Conservation (phyloP, 1,284 basidiomycete genomes). For the Ganoderma leucocontextum region DNA sequence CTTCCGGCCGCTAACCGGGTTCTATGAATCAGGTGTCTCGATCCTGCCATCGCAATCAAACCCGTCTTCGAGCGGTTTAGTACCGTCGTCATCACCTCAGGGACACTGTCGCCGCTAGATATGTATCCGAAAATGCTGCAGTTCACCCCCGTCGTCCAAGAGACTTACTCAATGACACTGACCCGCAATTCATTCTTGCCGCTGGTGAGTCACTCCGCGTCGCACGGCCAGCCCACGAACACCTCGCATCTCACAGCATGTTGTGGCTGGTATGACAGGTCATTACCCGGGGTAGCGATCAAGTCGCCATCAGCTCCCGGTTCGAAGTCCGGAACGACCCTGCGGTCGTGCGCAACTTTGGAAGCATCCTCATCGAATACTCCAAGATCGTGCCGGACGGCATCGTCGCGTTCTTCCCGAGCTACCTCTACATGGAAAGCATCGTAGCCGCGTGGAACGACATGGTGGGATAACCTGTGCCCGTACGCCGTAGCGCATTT, state of each 20-base stretch:
- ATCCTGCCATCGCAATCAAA: slow-evolving; percentile 97
- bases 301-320: slow-evolving; percentile 98
- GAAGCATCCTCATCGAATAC: slow-evolving; percentile 97
- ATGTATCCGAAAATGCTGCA: slow-evolving; percentile 99
- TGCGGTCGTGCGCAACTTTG: slow-evolving; percentile 98
- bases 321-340: slow-evolving; percentile 99
- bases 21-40: slow-evolving; percentile 77
- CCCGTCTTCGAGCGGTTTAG: slow-evolving; percentile 99
- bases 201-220: slow-evolving; percentile 65
- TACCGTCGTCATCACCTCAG: slow-evolving; percentile 98
- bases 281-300: slow-evolving; percentile 97
- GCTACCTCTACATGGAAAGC: slow-evolving; percentile 99
- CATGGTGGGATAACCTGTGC: slow-evolving; percentile 73
- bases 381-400: slow-evolving; percentile 98
- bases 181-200: slow-evolving; percentile 97
- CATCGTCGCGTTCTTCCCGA: slow-evolving; percentile 99
- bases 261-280: slow-evolving; percentile 60
- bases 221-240: background rate
- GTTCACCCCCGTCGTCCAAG: slow-evolving; percentile 97
- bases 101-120: slow-evolving; percentile 97
- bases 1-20: slow-evolving; percentile 6
- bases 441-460: slow-evolving; percentile 99
- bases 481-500: slow-evolving; percentile 10
- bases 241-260: background rate
- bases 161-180: slow-evolving; percentile 98